These are phyloP conservation scores for Botrytis galanthina DNA, from an alignment of 2,329 filamentous ascomycete genomes.

Conservation along the genomic window DNA sequence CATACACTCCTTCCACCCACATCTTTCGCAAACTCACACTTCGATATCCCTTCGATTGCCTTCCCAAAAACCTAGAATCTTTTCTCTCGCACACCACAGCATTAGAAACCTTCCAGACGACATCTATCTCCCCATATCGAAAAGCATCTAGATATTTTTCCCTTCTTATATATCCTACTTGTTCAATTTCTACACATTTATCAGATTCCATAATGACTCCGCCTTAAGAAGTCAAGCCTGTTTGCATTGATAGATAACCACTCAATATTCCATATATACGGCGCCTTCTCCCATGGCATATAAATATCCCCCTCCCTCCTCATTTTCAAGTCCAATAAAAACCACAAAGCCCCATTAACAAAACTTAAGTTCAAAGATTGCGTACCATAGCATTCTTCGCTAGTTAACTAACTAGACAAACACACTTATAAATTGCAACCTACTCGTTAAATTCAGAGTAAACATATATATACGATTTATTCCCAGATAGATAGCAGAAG, in stretches of 20 bases:
- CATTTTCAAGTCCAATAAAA: too few species aligned
- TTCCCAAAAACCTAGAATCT: rapidly evolving
- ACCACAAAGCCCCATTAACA: too few species aligned
- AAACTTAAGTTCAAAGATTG: too few species aligned
- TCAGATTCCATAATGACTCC: too few species aligned
- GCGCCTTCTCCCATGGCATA: not conserved
- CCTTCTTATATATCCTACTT: rapidly evolving
- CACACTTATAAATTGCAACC: not conserved
- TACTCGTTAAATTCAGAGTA: rapidly evolving
- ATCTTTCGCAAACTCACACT: not conserved
- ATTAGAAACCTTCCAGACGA: not conserved
- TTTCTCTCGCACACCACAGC: not conserved
- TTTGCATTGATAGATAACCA: too few species aligned
- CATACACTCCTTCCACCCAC: not conserved
- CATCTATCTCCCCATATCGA: not conserved
- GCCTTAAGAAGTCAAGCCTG: too few species aligned
- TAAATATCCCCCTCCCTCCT: not conserved
- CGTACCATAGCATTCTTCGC: not conserved
- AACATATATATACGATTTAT: too few species aligned
- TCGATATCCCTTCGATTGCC: not conserved
- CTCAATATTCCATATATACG: too few species aligned
- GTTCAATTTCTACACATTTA: too few species aligned
- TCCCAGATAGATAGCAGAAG: too few species aligned
- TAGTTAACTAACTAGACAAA: not conserved
- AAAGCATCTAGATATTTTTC: not conserved